A percentile compares a stretch with the other conserved stretches of the same genome.
phyloP scores from a whole-genome alignment of 352 stramenopile species.

The Globisporangium nodosum region DNA sequence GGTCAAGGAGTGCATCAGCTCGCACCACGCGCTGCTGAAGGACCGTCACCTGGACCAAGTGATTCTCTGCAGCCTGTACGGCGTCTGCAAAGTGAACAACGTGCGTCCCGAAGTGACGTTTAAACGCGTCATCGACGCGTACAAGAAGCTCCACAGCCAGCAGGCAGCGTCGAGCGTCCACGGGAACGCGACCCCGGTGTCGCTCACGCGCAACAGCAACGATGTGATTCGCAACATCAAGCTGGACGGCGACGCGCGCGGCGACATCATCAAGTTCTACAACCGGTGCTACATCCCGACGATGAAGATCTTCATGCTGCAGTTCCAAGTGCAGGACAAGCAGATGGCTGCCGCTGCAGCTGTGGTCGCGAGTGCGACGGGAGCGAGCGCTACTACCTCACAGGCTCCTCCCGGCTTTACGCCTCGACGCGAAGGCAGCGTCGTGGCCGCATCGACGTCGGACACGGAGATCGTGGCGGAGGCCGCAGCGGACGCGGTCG shows the following conservation, averaged over 20 bases:
- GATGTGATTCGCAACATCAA: slow-evolving; percentile 80
- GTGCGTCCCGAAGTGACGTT: slow-evolving; percentile 61
- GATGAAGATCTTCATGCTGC: slow-evolving; percentile 84
- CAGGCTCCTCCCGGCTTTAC: slow-evolving; percentile 34
- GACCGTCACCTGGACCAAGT: slow-evolving; percentile 81
- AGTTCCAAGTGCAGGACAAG: slow-evolving; percentile 81
- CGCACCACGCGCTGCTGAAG: slow-evolving; percentile 48
- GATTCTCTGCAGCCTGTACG: slow-evolving; percentile 80
- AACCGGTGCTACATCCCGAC: slow-evolving; percentile 77
- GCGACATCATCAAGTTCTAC: slow-evolving; percentile 89
- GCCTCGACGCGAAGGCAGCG: slow-evolving; percentile 26
- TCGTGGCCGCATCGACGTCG: slow-evolving; percentile 47
- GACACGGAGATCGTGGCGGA: slow-evolving; percentile 80
- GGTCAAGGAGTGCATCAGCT: slow-evolving; percentile 76
- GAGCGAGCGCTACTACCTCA: slow-evolving; percentile 8
- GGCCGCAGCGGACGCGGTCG: slow-evolving; percentile 59
- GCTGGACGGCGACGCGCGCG: slow-evolving; percentile 50
- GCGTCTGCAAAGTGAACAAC: slow-evolving; percentile 82
- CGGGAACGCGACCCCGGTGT: slow-evolving; percentile 13
- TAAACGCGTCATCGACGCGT: slow-evolving; percentile 68
- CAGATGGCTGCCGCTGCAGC: slow-evolving; percentile 73
- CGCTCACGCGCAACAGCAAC: slow-evolving; percentile 36
- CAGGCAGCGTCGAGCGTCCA: slow-evolving; percentile 19
- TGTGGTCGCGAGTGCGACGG: slow-evolving; percentile 36
- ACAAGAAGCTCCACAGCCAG: slow-evolving; percentile 60